Evolutionary conservation across 2,329 filamentous ascomycete genomes (phyloP).

Genomic region (Epichloe gansuensis): DNA sequence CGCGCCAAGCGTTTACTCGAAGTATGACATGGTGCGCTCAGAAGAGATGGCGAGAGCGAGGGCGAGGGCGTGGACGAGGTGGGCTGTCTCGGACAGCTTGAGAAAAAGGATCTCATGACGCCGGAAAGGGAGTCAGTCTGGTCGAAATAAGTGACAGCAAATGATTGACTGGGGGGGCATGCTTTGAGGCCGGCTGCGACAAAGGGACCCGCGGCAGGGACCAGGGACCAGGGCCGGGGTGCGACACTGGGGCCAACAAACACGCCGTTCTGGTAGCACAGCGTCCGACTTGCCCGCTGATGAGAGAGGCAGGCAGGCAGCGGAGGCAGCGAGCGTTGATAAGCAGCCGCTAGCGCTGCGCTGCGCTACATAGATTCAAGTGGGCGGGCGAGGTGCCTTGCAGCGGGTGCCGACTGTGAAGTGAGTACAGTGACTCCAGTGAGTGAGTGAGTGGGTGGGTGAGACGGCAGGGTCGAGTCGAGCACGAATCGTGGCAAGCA

Average conservation of each 20-base stretch:
- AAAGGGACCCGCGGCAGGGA: not conserved
- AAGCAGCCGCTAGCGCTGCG: not conserved
- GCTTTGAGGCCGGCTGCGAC: not conserved
- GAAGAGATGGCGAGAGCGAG: not conserved
- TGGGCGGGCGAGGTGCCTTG: not conserved
- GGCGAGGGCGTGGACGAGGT: not conserved
- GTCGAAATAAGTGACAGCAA: not conserved
- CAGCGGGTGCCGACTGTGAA: not conserved
- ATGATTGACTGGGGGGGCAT: not conserved
- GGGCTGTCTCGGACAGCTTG: conserved; percentile 5
- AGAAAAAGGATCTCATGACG: conserved; percentile 9
- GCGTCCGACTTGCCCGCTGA: no score
- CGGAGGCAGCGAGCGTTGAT: no score
- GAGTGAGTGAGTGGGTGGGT: no score
- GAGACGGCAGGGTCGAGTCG: no score
- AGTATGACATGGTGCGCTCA: not conserved
- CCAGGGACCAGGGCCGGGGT: not conserved
- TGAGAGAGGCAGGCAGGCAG: no score
- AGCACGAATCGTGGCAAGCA: no score
- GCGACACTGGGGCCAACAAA: no score
- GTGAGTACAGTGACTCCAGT: no score
- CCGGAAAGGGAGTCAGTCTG: not conserved
- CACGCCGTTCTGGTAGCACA: no score
- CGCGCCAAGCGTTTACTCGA: not conserved
- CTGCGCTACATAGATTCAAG: not conserved